Evolutionary conservation across 2,329 filamentous ascomycete genomes (phyloP).

Genomic region (Xenosphaeropsis pyriputrescens): DNA sequence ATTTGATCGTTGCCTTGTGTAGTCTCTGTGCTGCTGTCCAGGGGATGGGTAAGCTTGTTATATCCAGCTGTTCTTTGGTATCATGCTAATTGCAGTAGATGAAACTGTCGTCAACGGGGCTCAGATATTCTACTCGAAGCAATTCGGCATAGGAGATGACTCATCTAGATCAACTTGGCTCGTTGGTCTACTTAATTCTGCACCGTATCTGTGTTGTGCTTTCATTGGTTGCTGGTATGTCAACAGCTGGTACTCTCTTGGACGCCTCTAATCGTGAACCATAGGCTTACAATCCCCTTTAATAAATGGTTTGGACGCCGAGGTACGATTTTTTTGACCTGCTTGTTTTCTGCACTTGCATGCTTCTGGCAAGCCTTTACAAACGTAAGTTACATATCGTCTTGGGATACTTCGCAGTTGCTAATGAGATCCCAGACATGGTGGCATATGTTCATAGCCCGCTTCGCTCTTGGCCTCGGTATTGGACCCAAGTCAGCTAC

Average conservation of each 20-base stretch:
- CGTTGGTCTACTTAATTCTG: slow-evolving; percentile 44
- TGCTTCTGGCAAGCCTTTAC: slow-evolving; percentile 36
- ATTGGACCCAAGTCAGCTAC: slow-evolving; percentile 59
- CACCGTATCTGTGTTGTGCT: slow-evolving; percentile 51
- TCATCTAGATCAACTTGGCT: slow-evolving; percentile 38
- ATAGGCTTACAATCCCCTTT: slow-evolving; percentile 46
- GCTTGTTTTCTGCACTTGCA: slow-evolving; percentile 40
- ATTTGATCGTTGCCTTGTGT: slow-evolving; percentile 50
- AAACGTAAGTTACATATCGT: slow-evolving; percentile 15
- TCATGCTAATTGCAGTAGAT: slow-evolving; percentile 23
- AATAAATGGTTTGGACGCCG: slow-evolving; percentile 56
- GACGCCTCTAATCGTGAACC: no score
- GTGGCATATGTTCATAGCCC: slow-evolving; percentile 58
- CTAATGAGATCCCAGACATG: slow-evolving; percentile 22
- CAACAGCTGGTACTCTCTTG: no score
- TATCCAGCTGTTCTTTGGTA: not conserved
- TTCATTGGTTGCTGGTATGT: slow-evolving; percentile 50
- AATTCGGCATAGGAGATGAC: slow-evolving; percentile 43
- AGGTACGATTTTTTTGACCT: slow-evolving; percentile 57
- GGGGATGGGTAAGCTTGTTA: slow-evolving; percentile 37
- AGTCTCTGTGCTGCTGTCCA: slow-evolving; percentile 58
- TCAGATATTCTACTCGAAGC: slow-evolving; percentile 45
- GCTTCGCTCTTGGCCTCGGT: slow-evolving; percentile 55
- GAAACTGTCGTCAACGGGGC: slow-evolving; percentile 57
- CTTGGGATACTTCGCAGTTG: no score